Percentiles rank a stretch among this genome's conserved stretches.
Evolutionary conservation across 257 asterid genomes (phyloP).

Genomic region (Solanum chmielewskii): DNA sequence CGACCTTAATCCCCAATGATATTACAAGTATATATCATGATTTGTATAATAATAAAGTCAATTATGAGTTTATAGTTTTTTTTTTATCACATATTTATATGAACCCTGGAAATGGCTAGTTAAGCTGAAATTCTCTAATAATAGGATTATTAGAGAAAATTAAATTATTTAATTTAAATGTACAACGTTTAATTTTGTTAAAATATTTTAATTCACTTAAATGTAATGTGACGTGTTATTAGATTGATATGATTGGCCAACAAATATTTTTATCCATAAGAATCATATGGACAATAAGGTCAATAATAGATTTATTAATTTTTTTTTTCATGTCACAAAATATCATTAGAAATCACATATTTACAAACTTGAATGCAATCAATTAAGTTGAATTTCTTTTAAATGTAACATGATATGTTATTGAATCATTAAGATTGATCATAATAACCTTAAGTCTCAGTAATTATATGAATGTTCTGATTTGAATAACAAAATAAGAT

Average conservation of each 20-base stretch:
- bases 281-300: background rate
- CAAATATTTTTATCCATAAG: too few species aligned
- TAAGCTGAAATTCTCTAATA: too few species aligned
- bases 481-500: background rate
- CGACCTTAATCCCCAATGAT: background rate
- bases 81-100: too few species aligned
- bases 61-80: too few species aligned
- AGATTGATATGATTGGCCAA: fast-evolving
- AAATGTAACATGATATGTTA: too few species aligned
- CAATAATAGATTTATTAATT: background rate
- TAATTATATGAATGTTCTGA: background rate
- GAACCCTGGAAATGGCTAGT: too few species aligned
- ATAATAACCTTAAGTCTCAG: background rate
- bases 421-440: too few species aligned
- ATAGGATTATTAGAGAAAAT: background rate
- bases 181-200: background rate
- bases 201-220: background rate
- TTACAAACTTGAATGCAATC: background rate
- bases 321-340: background rate
- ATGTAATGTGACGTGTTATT: background rate
- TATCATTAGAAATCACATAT: background rate
- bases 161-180: too few species aligned
- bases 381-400: too few species aligned
- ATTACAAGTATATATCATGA: too few species aligned
- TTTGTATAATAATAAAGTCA: too few species aligned